phyloP scores from a whole-genome alignment of 1,139 yeast genomes.

The Geotrichum restrictum region DNA sequence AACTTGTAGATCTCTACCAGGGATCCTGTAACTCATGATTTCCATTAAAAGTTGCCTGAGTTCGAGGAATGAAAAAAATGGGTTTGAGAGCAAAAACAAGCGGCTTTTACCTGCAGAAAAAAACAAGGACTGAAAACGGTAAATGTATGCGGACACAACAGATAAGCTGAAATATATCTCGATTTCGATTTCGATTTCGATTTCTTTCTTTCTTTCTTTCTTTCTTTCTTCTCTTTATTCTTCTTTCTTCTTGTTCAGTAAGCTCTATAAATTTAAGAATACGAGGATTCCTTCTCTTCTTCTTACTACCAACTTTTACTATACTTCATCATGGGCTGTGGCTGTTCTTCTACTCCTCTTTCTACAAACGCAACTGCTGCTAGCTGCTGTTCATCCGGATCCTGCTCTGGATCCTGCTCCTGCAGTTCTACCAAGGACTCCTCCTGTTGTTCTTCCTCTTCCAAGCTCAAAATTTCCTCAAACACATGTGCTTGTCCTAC shows the following conservation, averaged over 20 bases:
- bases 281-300: too few relatives aligned
- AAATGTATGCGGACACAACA: background rate
- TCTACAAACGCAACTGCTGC: background rate
- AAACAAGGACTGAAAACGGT: too few relatives aligned
- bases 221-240: background rate
- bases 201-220: background rate
- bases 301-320: background rate
- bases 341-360: slow-evolving; percentile 4
- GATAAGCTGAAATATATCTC: background rate
- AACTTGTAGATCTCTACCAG: too few relatives aligned
- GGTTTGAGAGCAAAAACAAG: too few relatives aligned
- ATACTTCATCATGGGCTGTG: slow-evolving; percentile 5
- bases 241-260: background rate
- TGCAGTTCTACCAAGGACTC: background rate
- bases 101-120: too few relatives aligned
- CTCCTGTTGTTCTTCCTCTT: too few relatives aligned
- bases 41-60: too few relatives aligned
- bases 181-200: background rate
- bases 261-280: background rate
- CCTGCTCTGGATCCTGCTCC: background rate
- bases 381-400: background rate
- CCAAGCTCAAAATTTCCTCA: background rate
- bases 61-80: too few relatives aligned
- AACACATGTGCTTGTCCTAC: background rate
- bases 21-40: too few relatives aligned